These are phyloP conservation scores for Hypoxylon rickii DNA, from an alignment of 495 filamentous ascomycete genomes.

Conservation along the genomic window DNA sequence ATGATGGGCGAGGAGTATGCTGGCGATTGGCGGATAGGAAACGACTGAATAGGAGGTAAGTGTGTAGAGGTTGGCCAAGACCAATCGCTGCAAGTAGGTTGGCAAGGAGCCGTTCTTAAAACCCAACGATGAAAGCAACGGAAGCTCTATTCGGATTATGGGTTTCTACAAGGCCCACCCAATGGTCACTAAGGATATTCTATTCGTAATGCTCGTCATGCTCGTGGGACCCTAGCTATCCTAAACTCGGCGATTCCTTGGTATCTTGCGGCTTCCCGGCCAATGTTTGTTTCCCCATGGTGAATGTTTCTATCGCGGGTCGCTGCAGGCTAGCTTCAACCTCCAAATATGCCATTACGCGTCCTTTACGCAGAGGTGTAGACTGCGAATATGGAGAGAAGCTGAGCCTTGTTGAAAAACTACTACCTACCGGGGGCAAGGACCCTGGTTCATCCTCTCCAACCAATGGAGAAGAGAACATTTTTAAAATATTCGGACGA, in stretches of 20 bases:
- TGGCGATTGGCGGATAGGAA: background rate
- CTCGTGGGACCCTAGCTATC: conserved; percentile 4
- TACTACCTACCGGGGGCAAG: conserved; percentile 3
- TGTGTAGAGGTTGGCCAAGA: conserved; percentile 1
- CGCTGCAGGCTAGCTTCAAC: background rate
- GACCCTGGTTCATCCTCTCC: background rate
- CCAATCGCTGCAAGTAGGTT: background rate
- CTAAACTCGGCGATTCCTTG: background rate
- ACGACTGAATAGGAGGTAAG: conserved; percentile 3
- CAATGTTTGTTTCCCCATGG: background rate
- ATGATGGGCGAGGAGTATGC: conserved; percentile 29
- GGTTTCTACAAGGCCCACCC: background rate
- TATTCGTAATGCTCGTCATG: conserved; percentile 19
- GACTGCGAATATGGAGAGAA: conserved; percentile 17
- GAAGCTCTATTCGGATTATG: background rate
- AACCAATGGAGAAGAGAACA: conserved; percentile 3
- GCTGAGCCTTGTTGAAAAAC: conserved; percentile 17
- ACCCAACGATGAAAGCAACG: no score
- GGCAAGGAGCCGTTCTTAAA: no score
- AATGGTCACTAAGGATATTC: background rate
- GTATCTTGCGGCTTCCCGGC: background rate
- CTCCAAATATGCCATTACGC: conserved; percentile 16
- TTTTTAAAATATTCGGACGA: conserved; percentile 16
- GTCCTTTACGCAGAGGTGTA: conserved; percentile 17
- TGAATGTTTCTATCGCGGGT: background rate